Conservation (phyloP, 441 rosid genomes). For the Geranium incanum region DNA sequence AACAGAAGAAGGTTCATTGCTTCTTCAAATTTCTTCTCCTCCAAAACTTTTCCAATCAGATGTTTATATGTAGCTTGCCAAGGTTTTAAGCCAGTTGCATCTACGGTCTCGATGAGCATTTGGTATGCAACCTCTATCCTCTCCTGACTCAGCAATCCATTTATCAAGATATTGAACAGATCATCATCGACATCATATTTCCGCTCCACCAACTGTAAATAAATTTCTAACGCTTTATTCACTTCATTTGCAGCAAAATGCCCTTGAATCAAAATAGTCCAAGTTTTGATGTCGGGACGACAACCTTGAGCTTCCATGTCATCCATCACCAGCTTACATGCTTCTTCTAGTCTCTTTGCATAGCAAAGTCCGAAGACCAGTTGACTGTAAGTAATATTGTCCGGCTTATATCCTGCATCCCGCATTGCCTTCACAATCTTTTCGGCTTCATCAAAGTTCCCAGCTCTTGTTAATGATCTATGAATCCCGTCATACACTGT, state of each 20-base stretch:
- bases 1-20: conserved; percentile 57
- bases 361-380: conserved; percentile 78
- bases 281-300: conserved; percentile 62
- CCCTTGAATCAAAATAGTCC: conserved; percentile 90
- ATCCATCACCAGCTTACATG: conserved; percentile 41
- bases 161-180: conserved; percentile 49
- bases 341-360: conserved; percentile 67
- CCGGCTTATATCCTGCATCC: conserved; percentile 64
- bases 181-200: conserved; percentile 50
- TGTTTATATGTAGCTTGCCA: conserved; percentile 73
- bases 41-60: conserved; percentile 62
- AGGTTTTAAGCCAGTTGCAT: conserved; percentile 44
- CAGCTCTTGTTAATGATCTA: conserved; percentile 55
- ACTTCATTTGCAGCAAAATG: conserved; percentile 56
- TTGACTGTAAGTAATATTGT: conserved; percentile 81
- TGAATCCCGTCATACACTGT: conserved; percentile 72
- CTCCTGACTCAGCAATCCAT: conserved; percentile 53
- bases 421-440: conserved; percentile 50
- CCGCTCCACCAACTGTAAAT: conserved; percentile 57
- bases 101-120: conserved; percentile 53
- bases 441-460: conserved; percentile 62
- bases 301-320: conserved; percentile 66
- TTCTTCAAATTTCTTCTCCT: conserved; percentile 57
- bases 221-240: conserved; percentile 49
- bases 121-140: conserved; percentile 56